Conservation (phyloP, 371 early-diverging fungal genomes). For the Fennellomyces sp. region DNA sequence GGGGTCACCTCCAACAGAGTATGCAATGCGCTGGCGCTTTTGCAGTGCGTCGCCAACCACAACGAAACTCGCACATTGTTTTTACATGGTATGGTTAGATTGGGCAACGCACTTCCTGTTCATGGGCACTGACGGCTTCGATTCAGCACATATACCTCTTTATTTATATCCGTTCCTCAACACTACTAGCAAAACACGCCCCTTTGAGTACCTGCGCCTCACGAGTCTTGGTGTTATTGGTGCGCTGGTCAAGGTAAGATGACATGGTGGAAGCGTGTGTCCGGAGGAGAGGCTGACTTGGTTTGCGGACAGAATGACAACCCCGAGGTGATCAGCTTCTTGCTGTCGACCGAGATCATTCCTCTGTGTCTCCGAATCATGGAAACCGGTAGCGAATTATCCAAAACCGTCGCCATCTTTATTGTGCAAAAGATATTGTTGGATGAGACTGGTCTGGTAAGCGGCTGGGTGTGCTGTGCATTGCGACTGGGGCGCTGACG, state of each 20-base stretch:
- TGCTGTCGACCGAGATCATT: slow-evolving; percentile 97
- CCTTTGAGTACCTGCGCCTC: slow-evolving; percentile 94
- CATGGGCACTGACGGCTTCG: neutral
- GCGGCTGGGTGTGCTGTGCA: no score
- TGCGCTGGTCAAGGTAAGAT: slow-evolving; percentile 91
- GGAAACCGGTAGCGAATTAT: slow-evolving; percentile 96
- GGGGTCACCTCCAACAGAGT: slow-evolving; percentile 91
- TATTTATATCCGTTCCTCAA: slow-evolving; percentile 98
- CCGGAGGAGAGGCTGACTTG: neutral
- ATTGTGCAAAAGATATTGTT: slow-evolving; percentile 97
- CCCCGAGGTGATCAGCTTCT: slow-evolving; percentile 92
- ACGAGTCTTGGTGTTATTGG: slow-evolving; percentile 96
- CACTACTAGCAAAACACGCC: slow-evolving; percentile 92
- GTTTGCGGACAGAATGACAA: slow-evolving; percentile 75
- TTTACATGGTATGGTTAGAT: slow-evolving; percentile 65
- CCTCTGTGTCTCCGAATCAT: slow-evolving; percentile 98
- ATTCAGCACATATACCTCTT: slow-evolving; percentile 91
- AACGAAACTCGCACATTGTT: slow-evolving; percentile 89
- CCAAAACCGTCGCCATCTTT: slow-evolving; percentile 98
- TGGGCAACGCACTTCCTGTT: neutral
- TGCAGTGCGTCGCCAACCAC: slow-evolving; percentile 96
- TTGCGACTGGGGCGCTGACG: no score
- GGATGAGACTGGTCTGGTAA: slow-evolving; percentile 92
- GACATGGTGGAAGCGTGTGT: no score
- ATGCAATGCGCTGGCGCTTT: slow-evolving; percentile 94